Conservation (phyloP, 129 eudicot species). For the Dittrichia graveolens region DNA sequence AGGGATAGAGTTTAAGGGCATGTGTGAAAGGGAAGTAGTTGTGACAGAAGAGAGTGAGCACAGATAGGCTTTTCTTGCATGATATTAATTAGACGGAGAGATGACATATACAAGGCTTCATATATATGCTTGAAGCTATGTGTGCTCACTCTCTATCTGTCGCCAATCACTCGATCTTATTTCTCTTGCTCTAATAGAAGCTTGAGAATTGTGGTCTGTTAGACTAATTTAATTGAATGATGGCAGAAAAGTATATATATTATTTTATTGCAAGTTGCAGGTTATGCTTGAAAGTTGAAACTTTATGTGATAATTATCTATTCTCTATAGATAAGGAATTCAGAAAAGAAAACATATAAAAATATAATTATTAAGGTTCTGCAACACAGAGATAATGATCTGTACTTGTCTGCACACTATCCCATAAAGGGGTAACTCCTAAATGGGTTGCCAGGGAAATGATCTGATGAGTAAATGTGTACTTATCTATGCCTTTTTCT, state of each 20-base stretch:
- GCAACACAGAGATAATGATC: background rate
- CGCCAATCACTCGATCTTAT: slow-evolving; percentile 43
- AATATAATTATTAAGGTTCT: background rate
- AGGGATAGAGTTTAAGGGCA: too few species aligned
- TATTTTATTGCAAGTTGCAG: background rate
- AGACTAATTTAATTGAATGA: background rate
- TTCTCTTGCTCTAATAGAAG: slow-evolving; percentile 23
- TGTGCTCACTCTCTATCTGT: slow-evolving; percentile 83
- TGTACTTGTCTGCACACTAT: background rate
- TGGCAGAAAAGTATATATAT: background rate
- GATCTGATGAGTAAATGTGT: background rate
- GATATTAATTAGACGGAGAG: slow-evolving; percentile 23
- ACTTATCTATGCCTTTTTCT: background rate
- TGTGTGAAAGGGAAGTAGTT: slow-evolving; percentile 43
- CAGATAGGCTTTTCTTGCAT: slow-evolving; percentile 80
- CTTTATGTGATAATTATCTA: background rate
- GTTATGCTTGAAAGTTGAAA: slow-evolving; percentile 13
- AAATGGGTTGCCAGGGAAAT: background rate
- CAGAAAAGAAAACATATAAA: background rate
- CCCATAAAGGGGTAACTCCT: slow-evolving; percentile 1
- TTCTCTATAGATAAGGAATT: background rate
- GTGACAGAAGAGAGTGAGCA: slow-evolving; percentile 99
- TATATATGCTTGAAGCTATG: slow-evolving; percentile 65
- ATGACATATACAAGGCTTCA: background rate
- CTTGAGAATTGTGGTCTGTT: background rate